Percentiles rank a stretch among this genome's conserved stretches.
Conservation (phyloP, 257 asterid genomes). For the Craterostigma plantagineum region DNA sequence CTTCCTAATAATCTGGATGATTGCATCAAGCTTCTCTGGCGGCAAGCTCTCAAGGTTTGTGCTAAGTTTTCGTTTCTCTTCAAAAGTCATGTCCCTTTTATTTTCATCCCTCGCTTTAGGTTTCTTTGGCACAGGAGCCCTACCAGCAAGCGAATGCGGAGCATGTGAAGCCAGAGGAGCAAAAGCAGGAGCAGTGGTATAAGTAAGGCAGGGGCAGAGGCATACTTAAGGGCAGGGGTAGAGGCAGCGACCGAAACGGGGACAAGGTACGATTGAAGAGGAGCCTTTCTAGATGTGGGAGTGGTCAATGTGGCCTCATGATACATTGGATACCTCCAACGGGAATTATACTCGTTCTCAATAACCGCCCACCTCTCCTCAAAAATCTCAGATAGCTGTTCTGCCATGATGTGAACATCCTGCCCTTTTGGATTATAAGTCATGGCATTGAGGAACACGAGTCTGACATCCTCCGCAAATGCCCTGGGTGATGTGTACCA, state of each 20-base stretch:
- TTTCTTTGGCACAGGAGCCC: constrained; percentile 47
- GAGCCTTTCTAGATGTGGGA: too few species aligned
- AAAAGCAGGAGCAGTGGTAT: not conserved
- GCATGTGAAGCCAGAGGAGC: not conserved
- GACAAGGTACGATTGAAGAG: constrained; percentile 14
- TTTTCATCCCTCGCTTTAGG: constrained; percentile 59
- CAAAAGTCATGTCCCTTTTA: constrained; percentile 56
- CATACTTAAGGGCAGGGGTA: not conserved
- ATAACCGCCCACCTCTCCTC: constrained; percentile 49
- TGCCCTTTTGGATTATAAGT: constrained; percentile 55
- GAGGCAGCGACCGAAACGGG: not conserved
- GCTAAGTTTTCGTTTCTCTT: constrained; percentile 61
- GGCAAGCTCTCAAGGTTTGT: constrained; percentile 48
- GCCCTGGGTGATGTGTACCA: constrained; percentile 39
- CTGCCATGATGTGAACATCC: constrained; percentile 55
- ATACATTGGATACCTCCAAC: constrained; percentile 32
- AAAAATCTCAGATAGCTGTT: constrained; percentile 27
- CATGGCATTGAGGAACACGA: constrained; percentile 62
- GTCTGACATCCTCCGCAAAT: constrained; percentile 58
- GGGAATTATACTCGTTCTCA: constrained; percentile 29
- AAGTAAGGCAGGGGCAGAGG: not conserved
- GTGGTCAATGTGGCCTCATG: constrained; percentile 30
- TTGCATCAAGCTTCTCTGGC: constrained; percentile 49
- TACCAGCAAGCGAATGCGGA: constrained; percentile 13
- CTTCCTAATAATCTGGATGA: constrained; percentile 52